Percentiles rank a stretch among this genome's conserved stretches.
phyloP scores from a whole-genome alignment of 371 early-diverging fungal genomes.

The Mortierella sp. region DNA sequence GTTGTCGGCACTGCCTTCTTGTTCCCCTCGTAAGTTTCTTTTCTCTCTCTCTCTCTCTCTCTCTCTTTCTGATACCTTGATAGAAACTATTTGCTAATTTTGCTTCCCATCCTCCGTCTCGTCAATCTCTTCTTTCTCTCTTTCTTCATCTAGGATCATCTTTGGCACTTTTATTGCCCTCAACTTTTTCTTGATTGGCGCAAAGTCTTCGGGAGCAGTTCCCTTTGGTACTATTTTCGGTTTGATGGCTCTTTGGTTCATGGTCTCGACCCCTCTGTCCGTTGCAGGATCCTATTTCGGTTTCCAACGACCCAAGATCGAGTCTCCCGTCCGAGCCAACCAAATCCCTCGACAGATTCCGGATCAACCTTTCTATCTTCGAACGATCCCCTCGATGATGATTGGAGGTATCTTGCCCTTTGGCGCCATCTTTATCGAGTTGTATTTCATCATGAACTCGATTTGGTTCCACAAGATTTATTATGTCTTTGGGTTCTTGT shows the following conservation, averaged over 20 bases:
- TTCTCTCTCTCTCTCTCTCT: background rate
- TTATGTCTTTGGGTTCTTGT: constrained; percentile 87
- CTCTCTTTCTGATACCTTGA: background rate
- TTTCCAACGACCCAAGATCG: constrained; percentile 81
- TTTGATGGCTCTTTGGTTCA: constrained; percentile 82
- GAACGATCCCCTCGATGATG: constrained; percentile 72
- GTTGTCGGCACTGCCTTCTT: constrained; percentile 66
- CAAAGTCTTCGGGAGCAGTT: constrained; percentile 89
- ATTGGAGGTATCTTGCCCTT: constrained; percentile 88
- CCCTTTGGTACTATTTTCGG: constrained; percentile 89
- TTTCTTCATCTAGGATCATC: constrained; percentile 54
- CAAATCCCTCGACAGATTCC: constrained; percentile 93
- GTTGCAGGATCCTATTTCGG: constrained; percentile 91
- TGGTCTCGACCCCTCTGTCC: constrained; percentile 88
- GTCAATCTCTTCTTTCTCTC: constrained; percentile 12
- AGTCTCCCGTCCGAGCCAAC: constrained; percentile 86
- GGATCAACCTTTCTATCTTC: constrained; percentile 77
- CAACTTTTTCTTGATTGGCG: constrained; percentile 87
- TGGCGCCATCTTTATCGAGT: constrained; percentile 84
- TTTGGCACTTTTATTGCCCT: constrained; percentile 74
- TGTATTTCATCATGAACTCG: constrained; percentile 83
- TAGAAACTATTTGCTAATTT: background rate
- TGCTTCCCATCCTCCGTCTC: too few relatives aligned
- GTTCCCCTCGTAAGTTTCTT: background rate
- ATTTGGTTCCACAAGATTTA: constrained; percentile 82